Base-by-base conservation (phyloP, 2,329 filamentous ascomycete species). In the Didymella pomorum region DNA sequence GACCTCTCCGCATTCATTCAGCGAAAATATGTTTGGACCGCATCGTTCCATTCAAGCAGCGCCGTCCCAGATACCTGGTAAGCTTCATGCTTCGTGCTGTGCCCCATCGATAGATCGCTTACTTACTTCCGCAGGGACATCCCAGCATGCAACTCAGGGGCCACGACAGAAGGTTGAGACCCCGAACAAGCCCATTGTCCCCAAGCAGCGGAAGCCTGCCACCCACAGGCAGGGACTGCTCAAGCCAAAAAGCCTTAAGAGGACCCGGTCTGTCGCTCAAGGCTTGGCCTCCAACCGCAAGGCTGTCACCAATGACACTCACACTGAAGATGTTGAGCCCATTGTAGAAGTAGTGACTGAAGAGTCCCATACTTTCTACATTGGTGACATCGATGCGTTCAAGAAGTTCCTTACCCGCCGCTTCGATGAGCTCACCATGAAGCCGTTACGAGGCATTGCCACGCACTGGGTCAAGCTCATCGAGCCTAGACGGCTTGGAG, bases 381-480 rank as follows among this genome's bases (percentile, higher is more conserved):
- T 76, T 43, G 71, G 68, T 12, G 66, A 76, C 35, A 35, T 69
- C 9, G 53, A 65, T 0, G 61, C 52, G 0, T 42, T 74, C 28
- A 63, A 61, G 37, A 28, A 45, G n/a, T 75, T 75, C 41, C 67
- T 68, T 20, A 56, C 52, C 1, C 55, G 53, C 14, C 67, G 72
- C 2, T 65, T 75, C 25, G 64, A 66, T 20, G 71, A 74, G 48
- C 64, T 75, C 11, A 75, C 71, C 12, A 70, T 72, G 65, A 76
- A 71, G 52, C 71, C 72, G 0, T 44, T 74, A 21, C 68, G 71
- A 6, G 62, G 66, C 16, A 71, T 76, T 31, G 68, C 70, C n/a
- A 73, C 71, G 2, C 62, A 65, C 8, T 76, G 73, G 73, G 63
- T 76, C 31, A 72, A 70, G 54, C 60, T 65, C 20, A 54, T 71